Evolutionary conservation across 371 early-diverging fungal species (phyloP), one percentile per base, ranked within the genome.

Genomic region (Mortierella sp.): DNA sequence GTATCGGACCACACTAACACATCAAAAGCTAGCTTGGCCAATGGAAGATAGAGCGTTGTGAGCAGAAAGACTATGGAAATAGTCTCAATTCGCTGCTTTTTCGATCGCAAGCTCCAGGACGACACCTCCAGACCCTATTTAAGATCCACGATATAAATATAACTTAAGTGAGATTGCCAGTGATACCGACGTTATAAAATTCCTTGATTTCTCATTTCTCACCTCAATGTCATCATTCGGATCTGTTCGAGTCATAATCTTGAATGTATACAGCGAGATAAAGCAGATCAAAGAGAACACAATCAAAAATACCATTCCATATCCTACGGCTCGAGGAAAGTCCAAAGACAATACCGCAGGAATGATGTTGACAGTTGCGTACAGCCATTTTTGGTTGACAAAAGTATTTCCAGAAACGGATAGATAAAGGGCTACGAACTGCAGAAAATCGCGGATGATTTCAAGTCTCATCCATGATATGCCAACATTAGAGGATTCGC

Each of bases 11-110:
- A 91, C 47, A 88, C 87, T 0, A 91, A 58, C 5, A 88, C 87
- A 32, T 90, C 90, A 28, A 91, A 63, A 3, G 90, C 79, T 13
- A 91, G 76, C 70, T 91, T 91, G 15, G 88, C 72, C 28, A 88
- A 70, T 2, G 91, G 91, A 4, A 91, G 69, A 61, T 91, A 91
- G 38, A 91, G 70, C 1, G 91, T 89, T 5, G 89, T 85, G 68
- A 91, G 67, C 21, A 86, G 57, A 36, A 87, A 80, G 40, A 87
- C 86, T 33, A 88, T 70, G 3, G 78, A 69, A 0, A 86, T 82
- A 15, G 81, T 82, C 47, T 84, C 79, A 19, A 71, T 70, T 1
- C 77, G 64, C 59, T 74, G 68, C 55, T 75, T 76, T 43, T 83
- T 83, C 33, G 71, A 78, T n/a, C 83, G 68, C 47, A 81, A 48